Percentiles rank a stretch among this genome's conserved stretches.
These are phyloP conservation scores for Phytophthora pini DNA, from an alignment of 352 stramenopile genomes.

Conservation along the genomic window DNA sequence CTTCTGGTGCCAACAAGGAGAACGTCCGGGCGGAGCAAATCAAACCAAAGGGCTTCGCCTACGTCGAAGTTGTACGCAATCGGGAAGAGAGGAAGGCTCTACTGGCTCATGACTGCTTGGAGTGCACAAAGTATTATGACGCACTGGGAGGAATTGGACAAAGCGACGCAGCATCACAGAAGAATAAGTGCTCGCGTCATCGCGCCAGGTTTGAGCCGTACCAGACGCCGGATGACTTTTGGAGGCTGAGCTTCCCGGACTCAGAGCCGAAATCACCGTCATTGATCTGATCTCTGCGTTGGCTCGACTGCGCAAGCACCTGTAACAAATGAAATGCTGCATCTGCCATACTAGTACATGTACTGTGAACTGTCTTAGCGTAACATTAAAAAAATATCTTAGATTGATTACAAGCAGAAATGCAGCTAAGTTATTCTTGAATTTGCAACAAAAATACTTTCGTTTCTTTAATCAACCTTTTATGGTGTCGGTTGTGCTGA, in stretches of 20 bases:
- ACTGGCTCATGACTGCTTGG: conserved; percentile 67
- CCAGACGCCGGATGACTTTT: conserved; percentile 88
- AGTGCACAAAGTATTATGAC: conserved; percentile 85
- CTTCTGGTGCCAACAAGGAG: conserved; percentile 21
- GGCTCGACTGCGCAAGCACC: no score
- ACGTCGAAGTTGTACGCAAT: conserved; percentile 87
- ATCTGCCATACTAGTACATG: no score
- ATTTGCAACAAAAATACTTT: no score
- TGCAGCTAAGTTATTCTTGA: no score
- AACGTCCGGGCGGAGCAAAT: conserved; percentile 14
- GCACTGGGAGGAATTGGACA: conserved; percentile 58
- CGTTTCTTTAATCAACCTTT: no score
- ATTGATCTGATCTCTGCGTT: conserved; percentile 7
- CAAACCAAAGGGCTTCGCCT: conserved; percentile 41
- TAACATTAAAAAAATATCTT: no score
- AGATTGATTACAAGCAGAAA: no score
- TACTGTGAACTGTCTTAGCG: no score
- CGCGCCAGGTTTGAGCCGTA: conserved; percentile 76
- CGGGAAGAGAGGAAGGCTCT: conserved; percentile 62
- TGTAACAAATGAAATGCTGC: no score
- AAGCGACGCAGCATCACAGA: conserved; percentile 45
- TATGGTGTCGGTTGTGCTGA: neutral
- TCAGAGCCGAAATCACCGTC: conserved; percentile 30
- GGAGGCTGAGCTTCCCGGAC: conserved; percentile 84
- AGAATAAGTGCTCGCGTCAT: conserved; percentile 76